Evolutionary conservation across 768 basidiomycete genomes (phyloP).

Genomic region (Cystobasidium ongulense): DNA sequence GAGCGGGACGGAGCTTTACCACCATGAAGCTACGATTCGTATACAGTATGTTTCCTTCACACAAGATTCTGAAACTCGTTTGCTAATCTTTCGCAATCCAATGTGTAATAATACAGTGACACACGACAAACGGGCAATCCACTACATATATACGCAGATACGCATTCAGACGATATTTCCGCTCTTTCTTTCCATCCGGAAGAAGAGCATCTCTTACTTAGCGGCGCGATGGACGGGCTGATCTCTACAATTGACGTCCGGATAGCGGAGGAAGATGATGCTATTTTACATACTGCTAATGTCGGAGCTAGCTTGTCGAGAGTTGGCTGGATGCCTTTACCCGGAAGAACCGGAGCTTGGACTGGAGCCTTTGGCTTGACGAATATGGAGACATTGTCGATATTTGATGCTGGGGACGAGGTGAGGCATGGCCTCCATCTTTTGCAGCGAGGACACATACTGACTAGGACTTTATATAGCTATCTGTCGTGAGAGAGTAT

Average conservation of each 20-base stretch:
- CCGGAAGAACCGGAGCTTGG: neutral
- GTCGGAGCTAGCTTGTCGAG: constrained; percentile 35
- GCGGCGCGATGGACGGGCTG: constrained; percentile 39
- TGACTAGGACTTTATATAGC: neutral
- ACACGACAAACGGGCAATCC: constrained; percentile 31
- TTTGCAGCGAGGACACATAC: neutral
- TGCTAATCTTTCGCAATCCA: neutral
- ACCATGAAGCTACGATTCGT: constrained; percentile 40
- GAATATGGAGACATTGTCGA: constrained; percentile 40
- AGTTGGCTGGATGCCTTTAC: constrained; percentile 38
- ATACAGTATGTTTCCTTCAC: constrained; percentile 32
- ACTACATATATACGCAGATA: constrained; percentile 38
- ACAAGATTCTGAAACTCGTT: neutral
- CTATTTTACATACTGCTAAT: constrained; percentile 38
- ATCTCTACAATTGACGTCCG: constrained; percentile 40
- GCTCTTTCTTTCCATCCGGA: constrained; percentile 39
- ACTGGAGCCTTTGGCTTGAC: constrained; percentile 37
- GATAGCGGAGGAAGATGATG: constrained; percentile 41
- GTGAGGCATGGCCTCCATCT: neutral
- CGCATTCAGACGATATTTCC: constrained; percentile 41
- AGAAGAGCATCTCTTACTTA: constrained; percentile 38
- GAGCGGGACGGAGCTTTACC: constrained; percentile 36
- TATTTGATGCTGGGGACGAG: constrained; percentile 36
- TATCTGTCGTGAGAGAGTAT: constrained; percentile 30
- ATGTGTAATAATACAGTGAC: constrained; percentile 30